Percentiles rank a stretch among this genome's conserved stretches.
Evolutionary conservation across 345 rosid genomes (phyloP).

Genomic region (Rhodamnia rubescens): DNA sequence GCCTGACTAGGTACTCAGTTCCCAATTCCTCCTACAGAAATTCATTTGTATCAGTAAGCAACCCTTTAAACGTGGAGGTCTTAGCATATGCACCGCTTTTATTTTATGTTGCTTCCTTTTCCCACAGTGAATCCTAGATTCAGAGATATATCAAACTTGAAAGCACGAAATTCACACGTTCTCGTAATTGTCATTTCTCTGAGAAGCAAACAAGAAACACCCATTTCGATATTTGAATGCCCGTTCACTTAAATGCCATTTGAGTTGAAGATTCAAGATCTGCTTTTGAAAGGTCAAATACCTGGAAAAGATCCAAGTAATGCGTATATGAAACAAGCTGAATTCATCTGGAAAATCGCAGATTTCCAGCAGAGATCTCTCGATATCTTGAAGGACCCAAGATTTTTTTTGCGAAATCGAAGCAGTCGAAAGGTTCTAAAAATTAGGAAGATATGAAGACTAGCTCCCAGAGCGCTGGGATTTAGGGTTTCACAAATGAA

Average conservation of each 20-base stretch:
- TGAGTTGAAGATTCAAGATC: not conserved
- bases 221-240: not conserved
- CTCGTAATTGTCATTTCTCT: not conserved
- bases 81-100: not conserved
- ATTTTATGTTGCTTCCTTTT: too few relatives aligned
- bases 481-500: not conserved
- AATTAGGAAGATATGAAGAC: not conserved
- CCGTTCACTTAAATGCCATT: not conserved
- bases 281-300: not conserved
- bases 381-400: not conserved
- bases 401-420: not conserved
- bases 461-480: not conserved
- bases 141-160: not conserved
- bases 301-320: not conserved
- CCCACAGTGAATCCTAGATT: not conserved
- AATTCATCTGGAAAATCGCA: not conserved
- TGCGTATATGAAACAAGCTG: not conserved
- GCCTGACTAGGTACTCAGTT: slow-evolving; percentile 74
- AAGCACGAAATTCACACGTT: not conserved
- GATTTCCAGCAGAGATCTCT: not conserved
- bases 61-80: not conserved
- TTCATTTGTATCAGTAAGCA: not conserved
- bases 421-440: not conserved
- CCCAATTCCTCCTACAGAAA: slow-evolving; percentile 55
- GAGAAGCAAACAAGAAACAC: not conserved